These are phyloP conservation scores for Vitis labrusca DNA, from an alignment of 164 flowering plant genomes.

Conservation along the genomic window DNA sequence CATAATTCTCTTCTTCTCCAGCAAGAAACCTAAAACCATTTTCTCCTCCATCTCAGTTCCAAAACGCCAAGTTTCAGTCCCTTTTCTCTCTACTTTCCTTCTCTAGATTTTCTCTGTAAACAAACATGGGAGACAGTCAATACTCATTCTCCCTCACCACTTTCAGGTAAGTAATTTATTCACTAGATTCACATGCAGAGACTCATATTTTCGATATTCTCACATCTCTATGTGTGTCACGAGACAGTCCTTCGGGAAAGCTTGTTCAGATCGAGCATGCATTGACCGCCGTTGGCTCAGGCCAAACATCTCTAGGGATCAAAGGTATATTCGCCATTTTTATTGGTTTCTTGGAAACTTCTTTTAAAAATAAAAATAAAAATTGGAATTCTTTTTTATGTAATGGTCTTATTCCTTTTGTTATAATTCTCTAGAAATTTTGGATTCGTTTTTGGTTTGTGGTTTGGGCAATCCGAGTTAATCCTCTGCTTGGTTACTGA, in stretches of 20 bases:
- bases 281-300: constrained; percentile 94
- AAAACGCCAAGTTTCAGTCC: too few relatives aligned
- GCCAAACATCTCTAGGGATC: constrained; percentile 95
- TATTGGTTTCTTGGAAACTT: background rate
- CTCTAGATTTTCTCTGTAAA: background rate
- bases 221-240: background rate
- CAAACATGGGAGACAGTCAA: constrained; percentile 72
- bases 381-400: too few relatives aligned
- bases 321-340: constrained; percentile 52
- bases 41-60: too few relatives aligned
- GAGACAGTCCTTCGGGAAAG: constrained; percentile 91
- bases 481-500: too few relatives aligned
- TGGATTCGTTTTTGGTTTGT: too few relatives aligned
- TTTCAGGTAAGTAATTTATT: constrained; percentile 43
- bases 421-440: too few relatives aligned
- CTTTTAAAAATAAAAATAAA: too few relatives aligned
- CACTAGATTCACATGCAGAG: background rate
- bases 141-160: constrained; percentile 80
- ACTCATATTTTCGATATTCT: background rate
- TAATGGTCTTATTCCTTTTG: too few relatives aligned
- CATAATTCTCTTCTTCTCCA: constrained; percentile 4
- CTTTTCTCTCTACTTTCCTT: too few relatives aligned
- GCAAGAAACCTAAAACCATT: constrained; percentile 2
- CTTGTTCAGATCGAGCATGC: constrained; percentile 99
- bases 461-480: too few relatives aligned